Evolutionary conservation across 768 basidiomycete genomes (phyloP).

Genomic region (Phaeotremella skinneri): DNA sequence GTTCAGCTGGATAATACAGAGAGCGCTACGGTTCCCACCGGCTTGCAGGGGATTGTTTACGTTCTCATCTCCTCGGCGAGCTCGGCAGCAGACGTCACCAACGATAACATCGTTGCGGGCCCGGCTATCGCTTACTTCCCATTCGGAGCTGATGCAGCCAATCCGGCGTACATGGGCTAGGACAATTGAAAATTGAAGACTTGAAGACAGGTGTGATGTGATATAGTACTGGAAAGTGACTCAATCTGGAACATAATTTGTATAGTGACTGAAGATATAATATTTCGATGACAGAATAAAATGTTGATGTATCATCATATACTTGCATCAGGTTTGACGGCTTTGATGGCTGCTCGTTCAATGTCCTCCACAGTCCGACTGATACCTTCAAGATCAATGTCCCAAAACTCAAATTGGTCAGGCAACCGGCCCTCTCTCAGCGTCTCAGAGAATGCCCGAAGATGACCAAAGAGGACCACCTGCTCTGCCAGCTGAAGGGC

Average conservation of each 20-base stretch:
- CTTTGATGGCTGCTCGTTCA: background rate
- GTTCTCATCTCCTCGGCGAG: conserved; percentile 35
- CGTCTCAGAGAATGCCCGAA: conserved; percentile 15
- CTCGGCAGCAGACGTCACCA: conserved; percentile 44
- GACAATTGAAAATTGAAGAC: background rate
- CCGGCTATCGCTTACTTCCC: conserved; percentile 55
- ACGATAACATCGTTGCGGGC: conserved; percentile 61
- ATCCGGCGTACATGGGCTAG: conserved; percentile 30
- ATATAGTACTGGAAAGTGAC: too few relatives aligned
- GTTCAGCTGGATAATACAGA: conserved; percentile 33
- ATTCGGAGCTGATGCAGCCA: conserved; percentile 24
- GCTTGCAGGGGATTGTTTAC: conserved; percentile 39
- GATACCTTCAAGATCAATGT: conserved; percentile 23
- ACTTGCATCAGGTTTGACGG: too few relatives aligned
- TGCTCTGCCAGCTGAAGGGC: conserved; percentile 34
- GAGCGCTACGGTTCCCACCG: conserved; percentile 32
- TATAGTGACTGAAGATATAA: too few relatives aligned
- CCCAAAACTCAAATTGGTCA: conserved; percentile 10
- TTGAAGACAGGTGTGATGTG: too few relatives aligned
- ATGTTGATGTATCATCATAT: too few relatives aligned
- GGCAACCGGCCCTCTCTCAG: conserved; percentile 6
- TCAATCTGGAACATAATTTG: too few relatives aligned
- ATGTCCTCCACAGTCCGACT: conserved; percentile 22
- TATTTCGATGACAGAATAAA: too few relatives aligned
- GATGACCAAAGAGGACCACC: conserved; percentile 24